These are phyloP conservation scores for Asclepias syriaca DNA, from an alignment of 257 asterid species.

Conservation along the genomic window DNA sequence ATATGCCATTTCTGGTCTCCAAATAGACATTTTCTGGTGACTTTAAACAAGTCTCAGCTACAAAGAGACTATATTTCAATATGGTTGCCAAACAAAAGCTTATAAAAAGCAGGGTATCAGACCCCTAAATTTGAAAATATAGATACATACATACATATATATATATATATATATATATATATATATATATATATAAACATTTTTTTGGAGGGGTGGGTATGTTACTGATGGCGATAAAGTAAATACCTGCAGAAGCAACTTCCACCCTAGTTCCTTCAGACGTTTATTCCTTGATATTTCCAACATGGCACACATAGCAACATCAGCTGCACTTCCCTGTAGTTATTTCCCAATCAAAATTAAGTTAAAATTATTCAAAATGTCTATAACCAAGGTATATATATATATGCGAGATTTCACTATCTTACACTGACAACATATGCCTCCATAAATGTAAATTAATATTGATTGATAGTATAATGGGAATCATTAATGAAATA, in stretches of 20 bases:
- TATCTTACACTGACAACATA: not conserved
- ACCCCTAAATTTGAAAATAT: not conserved
- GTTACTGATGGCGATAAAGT: not conserved
- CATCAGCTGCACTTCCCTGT: slow-evolving; percentile 99
- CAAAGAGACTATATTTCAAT: not conserved
- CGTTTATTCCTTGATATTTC: slow-evolving; percentile 64
- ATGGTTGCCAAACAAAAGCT: not conserved
- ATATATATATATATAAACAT: no score
- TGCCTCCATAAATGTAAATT: not conserved
- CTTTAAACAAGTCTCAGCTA: not conserved
- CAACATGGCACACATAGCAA: slow-evolving; percentile 97
- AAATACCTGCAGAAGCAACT: slow-evolving; percentile 73
- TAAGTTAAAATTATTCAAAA: not conserved
- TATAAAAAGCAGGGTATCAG: not conserved
- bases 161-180: no score
- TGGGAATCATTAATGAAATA: not conserved
- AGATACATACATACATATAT: no score
- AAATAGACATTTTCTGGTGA: no score
- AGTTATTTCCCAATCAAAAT: slow-evolving; percentile 10
- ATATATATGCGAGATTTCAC: not conserved
- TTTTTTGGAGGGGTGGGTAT: not conserved
- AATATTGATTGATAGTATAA: not conserved
- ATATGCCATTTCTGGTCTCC: not conserved
- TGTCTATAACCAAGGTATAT: not conserved
- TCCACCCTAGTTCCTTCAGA: slow-evolving; percentile 80